phyloP scores from a whole-genome alignment of 345 rosid species.

The Camelina laxa region DNA sequence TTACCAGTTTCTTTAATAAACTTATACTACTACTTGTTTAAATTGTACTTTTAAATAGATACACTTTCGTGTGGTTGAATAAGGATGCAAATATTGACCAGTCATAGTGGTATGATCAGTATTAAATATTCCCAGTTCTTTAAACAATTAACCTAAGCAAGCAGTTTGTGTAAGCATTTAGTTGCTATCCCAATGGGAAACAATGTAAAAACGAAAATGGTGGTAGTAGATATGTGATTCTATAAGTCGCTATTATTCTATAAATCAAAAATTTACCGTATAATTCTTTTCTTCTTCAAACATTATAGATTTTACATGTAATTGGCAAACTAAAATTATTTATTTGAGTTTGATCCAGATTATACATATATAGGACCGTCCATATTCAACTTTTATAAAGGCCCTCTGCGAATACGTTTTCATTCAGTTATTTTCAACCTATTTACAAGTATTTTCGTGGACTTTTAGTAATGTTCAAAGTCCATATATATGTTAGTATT shows the following conservation, averaged over 20 bases:
- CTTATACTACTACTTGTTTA: too few relatives aligned
- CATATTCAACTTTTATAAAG: neutral
- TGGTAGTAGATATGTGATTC: neutral
- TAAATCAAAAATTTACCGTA: neutral
- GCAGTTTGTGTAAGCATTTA: neutral
- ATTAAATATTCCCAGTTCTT: neutral
- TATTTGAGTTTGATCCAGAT: neutral
- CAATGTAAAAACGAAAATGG: neutral
- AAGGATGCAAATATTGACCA: constrained; percentile 21
- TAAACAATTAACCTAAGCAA: neutral
- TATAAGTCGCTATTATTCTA: neutral
- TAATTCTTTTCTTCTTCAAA: neutral
- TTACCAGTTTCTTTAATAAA: neutral
- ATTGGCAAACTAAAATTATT: neutral
- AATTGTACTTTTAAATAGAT: neutral
- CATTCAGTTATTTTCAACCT: too few relatives aligned
- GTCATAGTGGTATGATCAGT: neutral
- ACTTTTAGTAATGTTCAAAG: neutral
- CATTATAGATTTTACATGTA: neutral
- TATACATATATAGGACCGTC: neutral
- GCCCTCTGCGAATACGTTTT: neutral
- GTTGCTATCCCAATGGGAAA: neutral
- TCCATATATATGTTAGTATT: neutral
- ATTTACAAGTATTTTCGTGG: too few relatives aligned
- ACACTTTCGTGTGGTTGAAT: constrained; percentile 8